These are phyloP conservation scores for Calocera viscosa DNA, from an alignment of 768 basidiomycete genomes.

Conservation along the genomic window DNA sequence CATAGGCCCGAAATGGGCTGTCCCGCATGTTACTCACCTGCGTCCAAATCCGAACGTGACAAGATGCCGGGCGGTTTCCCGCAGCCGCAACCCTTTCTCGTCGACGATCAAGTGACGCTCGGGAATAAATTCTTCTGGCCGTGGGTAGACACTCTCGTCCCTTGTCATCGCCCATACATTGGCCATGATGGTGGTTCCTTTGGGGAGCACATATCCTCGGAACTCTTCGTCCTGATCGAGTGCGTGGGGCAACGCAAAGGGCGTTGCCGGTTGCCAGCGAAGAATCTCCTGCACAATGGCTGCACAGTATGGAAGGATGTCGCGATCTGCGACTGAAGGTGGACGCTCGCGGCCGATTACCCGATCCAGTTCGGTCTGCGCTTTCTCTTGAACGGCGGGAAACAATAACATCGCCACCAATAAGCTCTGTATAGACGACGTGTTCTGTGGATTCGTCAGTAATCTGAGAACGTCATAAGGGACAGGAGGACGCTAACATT, in stretches of 20 bases:
- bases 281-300: constrained; percentile 20
- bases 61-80: constrained; percentile 39
- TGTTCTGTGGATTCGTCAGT: too few species aligned
- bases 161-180: constrained; percentile 8
- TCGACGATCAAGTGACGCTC: background rate
- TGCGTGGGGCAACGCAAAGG: background rate
- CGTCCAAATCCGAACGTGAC: constrained; percentile 35
- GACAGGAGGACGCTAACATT: background rate
- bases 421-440: too few species aligned
- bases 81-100: constrained; percentile 34
- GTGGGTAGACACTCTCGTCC: background rate
- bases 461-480: too few species aligned
- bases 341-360: constrained; percentile 16
- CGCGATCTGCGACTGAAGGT: constrained; percentile 18
- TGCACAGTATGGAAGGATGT: constrained; percentile 17
- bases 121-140: background rate
- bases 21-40: background rate
- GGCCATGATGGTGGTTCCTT: constrained; percentile 20
- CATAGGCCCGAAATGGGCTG: background rate
- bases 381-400: constrained; percentile 4
- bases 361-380: constrained; percentile 19
- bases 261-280: constrained; percentile 19
- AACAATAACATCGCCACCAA: too few species aligned
- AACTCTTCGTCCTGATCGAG: constrained; percentile 3
- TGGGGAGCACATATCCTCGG: constrained; percentile 31